phyloP scores from a whole-genome alignment of 176 grass and related monocot species.

The Oryza nivara region DNA sequence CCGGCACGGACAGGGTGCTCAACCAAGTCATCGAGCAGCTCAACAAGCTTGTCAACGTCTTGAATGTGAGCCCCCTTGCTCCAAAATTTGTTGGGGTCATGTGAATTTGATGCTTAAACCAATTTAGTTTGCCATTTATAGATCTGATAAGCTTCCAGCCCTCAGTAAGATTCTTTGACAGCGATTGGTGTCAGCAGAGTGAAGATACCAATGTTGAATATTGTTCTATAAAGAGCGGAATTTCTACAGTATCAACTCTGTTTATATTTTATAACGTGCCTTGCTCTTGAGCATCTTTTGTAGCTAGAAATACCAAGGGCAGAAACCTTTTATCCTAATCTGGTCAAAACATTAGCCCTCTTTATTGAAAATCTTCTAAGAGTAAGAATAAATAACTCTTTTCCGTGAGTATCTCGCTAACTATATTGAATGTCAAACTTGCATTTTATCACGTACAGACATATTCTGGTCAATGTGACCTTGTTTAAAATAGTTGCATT shows the following conservation, averaged over 20 bases:
- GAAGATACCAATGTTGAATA: not conserved
- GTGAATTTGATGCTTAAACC: not conserved
- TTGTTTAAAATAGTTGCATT: not conserved
- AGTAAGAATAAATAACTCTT: not conserved
- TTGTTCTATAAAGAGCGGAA: not conserved
- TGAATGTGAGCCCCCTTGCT: constrained; percentile 48
- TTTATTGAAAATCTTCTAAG: not conserved
- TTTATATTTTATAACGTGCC: not conserved
- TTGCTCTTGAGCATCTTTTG: not conserved
- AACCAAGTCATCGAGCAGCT: constrained; percentile 95
- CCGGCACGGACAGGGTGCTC: constrained; percentile 74
- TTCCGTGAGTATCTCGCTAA: not conserved
- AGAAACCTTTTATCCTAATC: not conserved
- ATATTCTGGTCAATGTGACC: not conserved
- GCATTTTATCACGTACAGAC: not conserved
- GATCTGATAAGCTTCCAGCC: not conserved
- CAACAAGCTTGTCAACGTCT: constrained; percentile 86
- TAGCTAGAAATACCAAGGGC: not conserved
- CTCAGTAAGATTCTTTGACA: not conserved
- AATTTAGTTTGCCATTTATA: not conserved
- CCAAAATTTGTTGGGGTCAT: not conserved
- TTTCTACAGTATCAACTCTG: not conserved
- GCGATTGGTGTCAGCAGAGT: not conserved
- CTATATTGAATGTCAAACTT: not conserved
- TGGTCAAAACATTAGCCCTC: not conserved